These are phyloP conservation scores for Tricholoma terreum DNA, from an alignment of 768 basidiomycete species.

Conservation along the genomic window DNA sequence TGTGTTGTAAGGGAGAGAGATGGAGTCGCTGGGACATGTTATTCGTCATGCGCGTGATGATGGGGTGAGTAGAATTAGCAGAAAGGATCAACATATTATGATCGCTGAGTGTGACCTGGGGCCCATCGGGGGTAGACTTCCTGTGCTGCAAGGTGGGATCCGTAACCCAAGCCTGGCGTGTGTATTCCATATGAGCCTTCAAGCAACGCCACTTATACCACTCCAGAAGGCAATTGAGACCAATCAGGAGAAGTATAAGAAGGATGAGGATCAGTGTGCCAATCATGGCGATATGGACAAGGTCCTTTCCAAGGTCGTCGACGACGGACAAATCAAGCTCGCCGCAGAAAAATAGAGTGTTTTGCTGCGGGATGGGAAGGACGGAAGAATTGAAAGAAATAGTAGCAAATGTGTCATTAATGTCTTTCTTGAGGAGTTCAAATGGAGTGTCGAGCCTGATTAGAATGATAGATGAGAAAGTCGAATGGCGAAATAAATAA, in stretches of 20 bases:
- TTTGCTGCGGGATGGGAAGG: conserved; percentile 74
- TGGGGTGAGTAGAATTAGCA: conserved; percentile 65
- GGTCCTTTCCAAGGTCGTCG: conserved; percentile 77
- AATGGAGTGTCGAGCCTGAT: conserved; percentile 81
- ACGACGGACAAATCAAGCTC: conserved; percentile 80
- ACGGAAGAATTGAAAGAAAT: conserved; percentile 68
- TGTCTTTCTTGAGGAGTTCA: conserved; percentile 81
- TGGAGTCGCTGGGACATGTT: conserved; percentile 46
- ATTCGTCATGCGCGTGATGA: conserved; percentile 65
- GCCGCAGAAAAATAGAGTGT: conserved; percentile 70
- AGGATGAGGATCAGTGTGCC: conserved; percentile 72
- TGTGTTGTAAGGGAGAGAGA: conserved; percentile 60
- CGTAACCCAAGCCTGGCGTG: conserved; percentile 72
- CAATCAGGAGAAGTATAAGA: conserved; percentile 70
- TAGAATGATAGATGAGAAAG: conserved; percentile 3
- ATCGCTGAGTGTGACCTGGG: conserved; percentile 60
- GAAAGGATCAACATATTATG: conserved; percentile 80
- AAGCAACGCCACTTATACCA: conserved; percentile 87
- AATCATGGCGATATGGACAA: conserved; percentile 79
- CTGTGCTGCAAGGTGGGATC: conserved; percentile 62
- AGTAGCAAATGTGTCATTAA: conserved; percentile 81
- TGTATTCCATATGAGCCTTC: conserved; percentile 60
- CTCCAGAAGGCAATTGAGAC: conserved; percentile 71
- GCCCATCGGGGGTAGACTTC: conserved; percentile 33
- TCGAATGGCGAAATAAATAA: neutral